Conservation (phyloP, 2,329 filamentous ascomycete genomes). For the Colletotrichum zoysiae region DNA sequence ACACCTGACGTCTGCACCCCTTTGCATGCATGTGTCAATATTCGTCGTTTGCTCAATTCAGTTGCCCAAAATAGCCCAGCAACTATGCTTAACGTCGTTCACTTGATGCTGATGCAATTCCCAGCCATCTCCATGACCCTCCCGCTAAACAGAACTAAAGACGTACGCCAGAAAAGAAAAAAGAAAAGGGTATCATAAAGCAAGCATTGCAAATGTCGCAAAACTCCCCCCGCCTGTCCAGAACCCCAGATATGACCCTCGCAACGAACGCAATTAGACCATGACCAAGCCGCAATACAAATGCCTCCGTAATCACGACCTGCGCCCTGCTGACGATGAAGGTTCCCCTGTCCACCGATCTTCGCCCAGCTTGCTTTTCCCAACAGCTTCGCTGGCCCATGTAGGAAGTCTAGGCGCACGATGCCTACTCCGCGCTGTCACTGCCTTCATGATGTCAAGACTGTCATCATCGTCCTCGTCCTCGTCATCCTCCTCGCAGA, state of each 20-base stretch:
- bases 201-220: conserved; percentile 1
- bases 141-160: not conserved
- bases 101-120: conserved; percentile 13
- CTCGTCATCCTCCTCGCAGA: conserved; percentile 13
- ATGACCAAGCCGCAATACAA: not conserved
- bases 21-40: conserved; percentile 3
- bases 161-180: conserved; percentile 3
- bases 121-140: not conserved
- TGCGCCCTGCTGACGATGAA: conserved; percentile 23
- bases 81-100: not conserved
- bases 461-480: conserved; percentile 1
- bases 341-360: conserved; percentile 6
- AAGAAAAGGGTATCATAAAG: conserved; percentile 36
- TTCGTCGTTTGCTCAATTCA: not conserved
- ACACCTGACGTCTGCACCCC: not conserved
- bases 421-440: conserved; percentile 44
- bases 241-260: not conserved
- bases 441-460: conserved; percentile 50
- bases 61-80: not conserved
- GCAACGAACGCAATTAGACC: conserved; percentile 2
- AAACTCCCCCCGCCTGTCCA: conserved; percentile 6
- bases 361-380: conserved; percentile 32
- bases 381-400: conserved; percentile 50
- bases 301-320: not conserved
- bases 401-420: conserved; percentile 46